Conservation (phyloP, 2,329 filamentous ascomycete species). For the Fusarium sp. region DNA sequence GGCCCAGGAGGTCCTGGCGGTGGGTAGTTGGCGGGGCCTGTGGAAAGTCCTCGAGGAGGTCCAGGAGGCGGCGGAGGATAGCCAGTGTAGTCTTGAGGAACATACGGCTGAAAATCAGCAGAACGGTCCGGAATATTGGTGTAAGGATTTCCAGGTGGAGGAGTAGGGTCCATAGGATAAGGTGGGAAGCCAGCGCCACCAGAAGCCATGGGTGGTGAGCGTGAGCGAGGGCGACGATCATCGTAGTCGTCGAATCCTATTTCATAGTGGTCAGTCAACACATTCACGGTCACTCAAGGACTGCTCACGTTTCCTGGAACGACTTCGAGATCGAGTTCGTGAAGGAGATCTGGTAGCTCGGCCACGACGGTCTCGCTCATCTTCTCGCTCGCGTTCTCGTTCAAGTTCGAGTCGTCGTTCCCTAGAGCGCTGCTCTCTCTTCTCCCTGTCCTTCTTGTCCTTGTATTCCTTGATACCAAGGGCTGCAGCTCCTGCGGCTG, state of each 20-base stretch:
- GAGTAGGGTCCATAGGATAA: constrained; percentile 47
- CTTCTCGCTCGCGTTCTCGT: constrained; percentile 33
- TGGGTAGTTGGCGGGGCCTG: constrained; percentile 3
- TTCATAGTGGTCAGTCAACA: constrained; percentile 21
- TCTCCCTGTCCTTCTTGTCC: constrained; percentile 52
- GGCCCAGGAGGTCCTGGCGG: constrained; percentile 44
- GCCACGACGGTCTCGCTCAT: constrained; percentile 28
- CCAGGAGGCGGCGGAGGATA: constrained; percentile 53
- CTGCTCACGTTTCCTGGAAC: constrained; percentile 43
- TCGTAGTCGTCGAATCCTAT: constrained; percentile 47
- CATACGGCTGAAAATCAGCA: constrained; percentile 52
- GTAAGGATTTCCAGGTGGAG: constrained; percentile 42
- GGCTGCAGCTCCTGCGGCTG: constrained; percentile 67
- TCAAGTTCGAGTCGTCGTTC: constrained; percentile 43
- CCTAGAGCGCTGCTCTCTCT: constrained; percentile 49
- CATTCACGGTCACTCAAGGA: constrained; percentile 1
- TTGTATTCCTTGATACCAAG: constrained; percentile 70
- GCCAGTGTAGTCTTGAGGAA: constrained; percentile 54
- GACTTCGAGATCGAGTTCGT: constrained; percentile 35
- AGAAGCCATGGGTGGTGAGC: constrained; percentile 61
- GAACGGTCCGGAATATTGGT: constrained; percentile 49
- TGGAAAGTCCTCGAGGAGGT: constrained; percentile 34
- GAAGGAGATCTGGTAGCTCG: constrained; percentile 44
- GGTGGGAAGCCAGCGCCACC: constrained; percentile 61
- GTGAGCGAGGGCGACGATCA: constrained; percentile 52